Base-by-base conservation (phyloP, 306 rosid species). In the Quercus gilva region DNA sequence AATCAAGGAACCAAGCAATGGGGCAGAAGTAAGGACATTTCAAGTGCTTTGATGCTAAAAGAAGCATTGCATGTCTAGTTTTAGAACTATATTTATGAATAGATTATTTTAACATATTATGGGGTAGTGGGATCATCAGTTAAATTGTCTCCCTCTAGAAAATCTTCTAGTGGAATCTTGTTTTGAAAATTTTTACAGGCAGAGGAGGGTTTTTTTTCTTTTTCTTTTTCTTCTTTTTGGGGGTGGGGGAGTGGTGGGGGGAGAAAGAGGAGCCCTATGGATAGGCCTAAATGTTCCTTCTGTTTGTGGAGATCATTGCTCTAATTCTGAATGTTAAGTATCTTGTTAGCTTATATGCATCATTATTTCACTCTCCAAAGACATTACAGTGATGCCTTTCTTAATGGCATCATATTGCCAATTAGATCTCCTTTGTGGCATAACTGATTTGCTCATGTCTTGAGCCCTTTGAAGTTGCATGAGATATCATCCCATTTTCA, bases 1-100 rank as follows among this genome's bases (percentile, higher is more conserved):
- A 67, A 79, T 68, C 84, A 37, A 57, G 83, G 75, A 77, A 33
- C 80, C 53, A 78, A 20, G 56, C n/a, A 28, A 10, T 71, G 71
- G 11, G 33, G 74, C 76, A 84, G 79, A 88, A 84, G 92, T 88
- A 84, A 88, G 86, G 52, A 80, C 45, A 33, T 61, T 76, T 58
- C 6, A 55, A 61, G 69, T 78, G 43, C 17, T 70, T 20, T 41
- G 73, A 73, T 45, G 59, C 68, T 55, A 55, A 69, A 52, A 59
- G 51, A 76, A 28, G 41, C 3, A 68, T 26, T 17, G 20, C 23
- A n/a, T 68, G 15, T 68, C 18, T 68, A 18, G 45, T 68, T 68
- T 14, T 25, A 35, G 45, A 18, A 64, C 45, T 31, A 64, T 64
- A 68, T 19, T 8, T 35, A 29, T 63, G 7, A 35, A 63, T 21